Conservation (phyloP, 1,139 yeast genomes). For the Candida tetrigidarum region DNA sequence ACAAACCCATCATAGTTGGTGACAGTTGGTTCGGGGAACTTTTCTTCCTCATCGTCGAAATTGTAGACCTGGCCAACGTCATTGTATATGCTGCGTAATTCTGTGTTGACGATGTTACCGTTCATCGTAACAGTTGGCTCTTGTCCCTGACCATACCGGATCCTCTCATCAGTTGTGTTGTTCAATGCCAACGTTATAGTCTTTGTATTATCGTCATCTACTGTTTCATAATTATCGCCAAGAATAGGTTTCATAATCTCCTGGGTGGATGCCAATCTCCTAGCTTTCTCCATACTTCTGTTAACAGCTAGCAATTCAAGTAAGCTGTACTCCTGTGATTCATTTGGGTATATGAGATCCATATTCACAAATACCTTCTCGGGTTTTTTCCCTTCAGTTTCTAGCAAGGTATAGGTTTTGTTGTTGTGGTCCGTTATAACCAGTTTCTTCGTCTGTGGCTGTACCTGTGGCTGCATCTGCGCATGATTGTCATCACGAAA, state of each 20-base stretch:
- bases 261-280: slow-evolving; percentile 3
- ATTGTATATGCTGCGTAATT: slow-evolving; percentile 77
- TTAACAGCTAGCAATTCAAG: slow-evolving; percentile 53
- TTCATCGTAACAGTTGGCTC: slow-evolving; percentile 83
- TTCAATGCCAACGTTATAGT: slow-evolving; percentile 42
- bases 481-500: slow-evolving; percentile 18
- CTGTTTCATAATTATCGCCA: neutral
- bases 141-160: slow-evolving; percentile 40
- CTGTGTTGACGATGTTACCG: slow-evolving; percentile 77
- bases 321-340: slow-evolving; percentile 52
- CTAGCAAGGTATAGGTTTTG: slow-evolving; percentile 47
- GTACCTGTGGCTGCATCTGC: too few species aligned
- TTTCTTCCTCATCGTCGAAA: slow-evolving; percentile 32
- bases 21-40: slow-evolving; percentile 32
- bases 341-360: slow-evolving; percentile 49
- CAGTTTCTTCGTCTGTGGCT: slow-evolving; percentile 9
- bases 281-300: slow-evolving; percentile 10
- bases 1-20: slow-evolving; percentile 54
- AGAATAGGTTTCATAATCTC: neutral
- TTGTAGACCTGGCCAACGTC: slow-evolving; percentile 49
- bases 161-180: slow-evolving; percentile 14
- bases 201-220: slow-evolving; percentile 19
- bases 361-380: slow-evolving; percentile 70
- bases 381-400: slow-evolving; percentile 59
- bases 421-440: slow-evolving; percentile 25